These are phyloP conservation scores for Gastrodia elata DNA, from an alignment of 106 monocot species.

Conservation along the genomic window DNA sequence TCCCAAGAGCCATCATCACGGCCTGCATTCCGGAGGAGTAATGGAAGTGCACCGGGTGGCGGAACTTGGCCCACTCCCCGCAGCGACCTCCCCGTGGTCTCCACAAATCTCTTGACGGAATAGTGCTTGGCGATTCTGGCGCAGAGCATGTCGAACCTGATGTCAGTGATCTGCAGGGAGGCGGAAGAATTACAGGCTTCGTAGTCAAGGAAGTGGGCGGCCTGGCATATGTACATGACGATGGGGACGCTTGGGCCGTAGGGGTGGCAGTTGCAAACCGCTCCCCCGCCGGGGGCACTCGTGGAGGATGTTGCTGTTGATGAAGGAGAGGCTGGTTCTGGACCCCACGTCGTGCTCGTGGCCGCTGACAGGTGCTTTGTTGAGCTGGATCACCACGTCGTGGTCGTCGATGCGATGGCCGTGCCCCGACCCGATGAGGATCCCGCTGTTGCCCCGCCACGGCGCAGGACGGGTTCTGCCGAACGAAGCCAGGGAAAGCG, in stretches of 20 bases:
- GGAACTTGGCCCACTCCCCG: slow-evolving; percentile 43
- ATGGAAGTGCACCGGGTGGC: slow-evolving; percentile 48
- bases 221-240: slow-evolving; percentile 73
- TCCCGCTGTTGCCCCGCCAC: slow-evolving; percentile 76
- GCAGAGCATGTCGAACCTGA: slow-evolving; percentile 52
- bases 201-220: slow-evolving; percentile 61
- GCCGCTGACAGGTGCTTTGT: slow-evolving; percentile 47
- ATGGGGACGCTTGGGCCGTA: slow-evolving; percentile 50
- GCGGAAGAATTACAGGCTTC: slow-evolving; percentile 40
- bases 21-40: slow-evolving; percentile 85
- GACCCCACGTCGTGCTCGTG: slow-evolving; percentile 37
- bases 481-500: slow-evolving; percentile 26
- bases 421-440: slow-evolving; percentile 34
- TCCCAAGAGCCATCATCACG: slow-evolving; percentile 53
- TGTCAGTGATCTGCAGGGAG: slow-evolving; percentile 43
- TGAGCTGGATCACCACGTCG: slow-evolving; percentile 57
- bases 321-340: slow-evolving; percentile 56
- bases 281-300: slow-evolving; percentile 35
- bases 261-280: slow-evolving; percentile 53
- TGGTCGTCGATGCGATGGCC: slow-evolving; percentile 60
- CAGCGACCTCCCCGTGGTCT: slow-evolving; percentile 24
- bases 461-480: slow-evolving; percentile 23
- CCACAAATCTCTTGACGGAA: slow-evolving; percentile 42
- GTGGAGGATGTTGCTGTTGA: slow-evolving; percentile 82
- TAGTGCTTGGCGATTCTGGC: slow-evolving; percentile 64